Conservation (phyloP, 495 filamentous ascomycete species). For the Penicillium egyptiacum region DNA sequence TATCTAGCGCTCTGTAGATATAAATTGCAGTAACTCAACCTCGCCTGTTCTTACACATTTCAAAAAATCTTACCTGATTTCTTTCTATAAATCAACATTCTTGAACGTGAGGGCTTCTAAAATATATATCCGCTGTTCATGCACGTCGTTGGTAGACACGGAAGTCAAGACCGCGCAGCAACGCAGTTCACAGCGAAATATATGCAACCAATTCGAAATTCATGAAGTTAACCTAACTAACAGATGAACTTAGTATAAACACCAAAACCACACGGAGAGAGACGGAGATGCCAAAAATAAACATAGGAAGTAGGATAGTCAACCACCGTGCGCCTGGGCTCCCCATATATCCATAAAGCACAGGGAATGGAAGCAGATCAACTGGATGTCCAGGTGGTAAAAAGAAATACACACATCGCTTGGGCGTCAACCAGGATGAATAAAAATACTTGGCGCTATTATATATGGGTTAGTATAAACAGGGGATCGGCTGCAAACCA, state of each 20-base stretch:
- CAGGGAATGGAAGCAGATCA: neutral
- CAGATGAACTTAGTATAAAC: neutral
- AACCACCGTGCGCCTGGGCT: conserved; percentile 14
- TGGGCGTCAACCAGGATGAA: neutral
- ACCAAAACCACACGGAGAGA: neutral
- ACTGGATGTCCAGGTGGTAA: neutral
- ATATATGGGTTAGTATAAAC: conserved; percentile 12
- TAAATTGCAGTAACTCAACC: conserved; percentile 7
- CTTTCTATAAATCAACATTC: neutral
- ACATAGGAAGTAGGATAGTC: conserved; percentile 14
- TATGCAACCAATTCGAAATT: neutral
- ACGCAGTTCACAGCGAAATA: neutral
- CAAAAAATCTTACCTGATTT: neutral
- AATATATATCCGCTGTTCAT: neutral
- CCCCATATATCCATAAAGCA: conserved; percentile 6
- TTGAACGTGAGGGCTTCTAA: neutral
- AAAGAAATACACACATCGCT: neutral
- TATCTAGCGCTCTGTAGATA: conserved; percentile 31
- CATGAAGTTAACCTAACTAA: neutral
- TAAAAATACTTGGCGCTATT: conserved; percentile 1
- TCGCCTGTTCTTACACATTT: neutral
- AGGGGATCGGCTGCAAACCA: conserved; percentile 8
- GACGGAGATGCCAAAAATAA: neutral
- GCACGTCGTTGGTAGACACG: neutral
- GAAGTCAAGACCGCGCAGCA: neutral